Base-by-base conservation (phyloP, 2,329 filamentous ascomycete genomes). In the Hymenoscyphus albidus region DNA sequence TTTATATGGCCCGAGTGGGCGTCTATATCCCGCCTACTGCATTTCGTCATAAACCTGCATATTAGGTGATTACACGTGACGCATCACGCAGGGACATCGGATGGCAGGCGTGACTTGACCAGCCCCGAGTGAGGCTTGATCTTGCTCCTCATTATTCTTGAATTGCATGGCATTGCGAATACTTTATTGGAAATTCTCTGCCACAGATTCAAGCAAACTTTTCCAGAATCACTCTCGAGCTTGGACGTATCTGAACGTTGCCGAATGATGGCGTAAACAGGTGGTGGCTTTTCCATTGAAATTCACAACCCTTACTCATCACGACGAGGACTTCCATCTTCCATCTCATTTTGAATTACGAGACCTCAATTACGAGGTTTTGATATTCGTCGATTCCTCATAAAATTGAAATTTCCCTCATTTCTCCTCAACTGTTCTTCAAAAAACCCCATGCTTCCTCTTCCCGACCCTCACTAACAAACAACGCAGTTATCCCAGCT, bases 31-130 rank as follows among this genome's bases (percentile, higher is more conserved):
- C 31, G 61, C 54, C 51, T 18, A 14, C 54, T 62, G 59, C 58
- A 18, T 35, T 56, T 57, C 62, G 62, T 48, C 60, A 64, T 64
- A 14, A 22, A 42, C 9, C 22, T 42, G 57, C 58, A 60, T 56
- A 64, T 64, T 44, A 18, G 38, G 48, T 39, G 44, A 64, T 64
- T 27, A 42, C 62, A 64, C 62, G 62, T 64, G 62, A 64, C 38
- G 13, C 18, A 7, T 12, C 27, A 32, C 59, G 13, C 40, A 39
- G 48, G n/a, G 39, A 7, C 6, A 35, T 22, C 22, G 22, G 22
- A 22, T 35, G 35, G 35, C 35, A 18, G n/a, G 3, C 32, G 35
- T 62, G 59, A 51, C 59, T 38, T 27, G 16, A 22, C 32, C 56
- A 14, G 18, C 57, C 18, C 18, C 18, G 13, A n/a, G 16, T 39